Evolutionary conservation across 2,329 filamentous ascomycete genomes (phyloP), one percentile per base, ranked within the genome.

Genomic region (Ceratocystis cacaofunesta): DNA sequence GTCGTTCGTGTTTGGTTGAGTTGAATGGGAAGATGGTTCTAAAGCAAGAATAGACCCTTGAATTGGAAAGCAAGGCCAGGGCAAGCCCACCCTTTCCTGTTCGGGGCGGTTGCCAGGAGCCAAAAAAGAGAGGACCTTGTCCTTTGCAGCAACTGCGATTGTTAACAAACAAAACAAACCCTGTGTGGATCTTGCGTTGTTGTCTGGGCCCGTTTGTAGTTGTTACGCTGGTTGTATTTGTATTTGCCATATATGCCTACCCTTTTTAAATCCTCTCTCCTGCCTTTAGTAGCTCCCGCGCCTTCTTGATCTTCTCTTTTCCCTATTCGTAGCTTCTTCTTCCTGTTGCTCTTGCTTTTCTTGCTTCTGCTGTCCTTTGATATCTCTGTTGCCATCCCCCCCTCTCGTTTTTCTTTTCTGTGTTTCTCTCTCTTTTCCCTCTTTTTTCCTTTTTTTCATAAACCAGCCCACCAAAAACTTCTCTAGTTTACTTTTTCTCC

Each of bases 401-500:
- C 25, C 22, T 22, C 19, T 43, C 58, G 36, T 41, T 61, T 62
- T 22, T 25, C 19, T 66, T 22, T 30, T 50, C 46, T 41, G 36
- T 48, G 12, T 62, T 48, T 61, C 30, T 60, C 3, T 4, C 61
- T 10, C 28, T 63, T 48, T 57, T 55, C 48, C 44, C 5, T 50
- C 64, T 65, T 44, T 55, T 15, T 57, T 64, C 19, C n/a, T 32
- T n/a, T n/a, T n/a, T n/a, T 30, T 65, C 25, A 32, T 6, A 19
- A 64, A 46, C 19, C 41, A 30, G 25, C 55, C 55, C 55, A 58
- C 25, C 68, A 19, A 68, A 63, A 55, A 68, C 36, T 41, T 66
- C 32, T 70, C 69, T 64, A 64, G 65, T 63, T 57, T 65, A 64
- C 63, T 61, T 50, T 61, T 36, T 41, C 43, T 48, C 43, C 61